Evolutionary conservation across 495 filamentous ascomycete genomes (phyloP).

Genomic region (Schizothecium vesticola): DNA sequence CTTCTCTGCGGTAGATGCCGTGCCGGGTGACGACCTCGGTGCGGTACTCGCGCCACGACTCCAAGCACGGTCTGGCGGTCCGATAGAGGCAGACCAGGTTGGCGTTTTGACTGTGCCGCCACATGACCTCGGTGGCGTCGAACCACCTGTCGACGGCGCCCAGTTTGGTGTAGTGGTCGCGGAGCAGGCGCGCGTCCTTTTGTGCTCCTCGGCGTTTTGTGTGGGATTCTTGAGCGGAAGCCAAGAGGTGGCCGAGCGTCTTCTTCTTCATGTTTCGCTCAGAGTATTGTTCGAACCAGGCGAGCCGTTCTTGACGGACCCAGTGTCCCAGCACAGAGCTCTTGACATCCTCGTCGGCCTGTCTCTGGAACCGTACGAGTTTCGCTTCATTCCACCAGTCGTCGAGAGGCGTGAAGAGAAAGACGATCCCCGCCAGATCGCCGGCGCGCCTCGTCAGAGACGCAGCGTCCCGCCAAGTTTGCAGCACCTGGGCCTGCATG

Average conservation of each 20-base stretch:
- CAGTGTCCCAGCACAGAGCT: conserved; percentile 17
- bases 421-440: conserved; percentile 16
- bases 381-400: conserved; percentile 24
- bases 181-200: conserved; percentile 16
- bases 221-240: not conserved
- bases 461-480: conserved; percentile 12
- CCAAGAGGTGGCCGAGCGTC: conserved; percentile 7
- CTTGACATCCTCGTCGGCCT: conserved; percentile 15
- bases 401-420: conserved; percentile 14
- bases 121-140: conserved; percentile 9
- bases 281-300: conserved; percentile 18
- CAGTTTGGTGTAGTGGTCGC: conserved; percentile 14
- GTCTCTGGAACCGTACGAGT: conserved; percentile 15
- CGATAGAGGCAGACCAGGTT: conserved; percentile 25
- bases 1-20: conserved; percentile 8
- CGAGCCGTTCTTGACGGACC: conserved; percentile 21
- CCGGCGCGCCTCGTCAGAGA: not conserved
- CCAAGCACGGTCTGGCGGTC: conserved; percentile 21
- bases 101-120: conserved; percentile 22
- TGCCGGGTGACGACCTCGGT: conserved; percentile 3
- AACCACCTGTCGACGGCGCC: conserved; percentile 21
- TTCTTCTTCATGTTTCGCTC: conserved; percentile 12
- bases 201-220: conserved; percentile 3
- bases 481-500: conserved; percentile 8
- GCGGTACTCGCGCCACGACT: conserved; percentile 21